Conservation (phyloP, 2,329 filamentous ascomycete genomes). For the Botrytis medusae region DNA sequence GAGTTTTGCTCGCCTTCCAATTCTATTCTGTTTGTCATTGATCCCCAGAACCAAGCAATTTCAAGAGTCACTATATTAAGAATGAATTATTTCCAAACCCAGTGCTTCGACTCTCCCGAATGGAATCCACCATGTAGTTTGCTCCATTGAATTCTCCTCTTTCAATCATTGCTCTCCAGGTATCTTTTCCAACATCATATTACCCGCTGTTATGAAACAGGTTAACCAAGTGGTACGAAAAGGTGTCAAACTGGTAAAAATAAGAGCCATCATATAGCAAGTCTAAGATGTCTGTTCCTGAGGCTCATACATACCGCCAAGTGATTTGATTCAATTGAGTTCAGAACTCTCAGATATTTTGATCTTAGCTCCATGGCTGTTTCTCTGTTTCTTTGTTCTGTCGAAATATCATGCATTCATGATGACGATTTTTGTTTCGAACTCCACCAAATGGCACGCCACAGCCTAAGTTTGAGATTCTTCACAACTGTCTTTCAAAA, state of each 20-base stretch:
- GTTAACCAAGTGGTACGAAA: neutral
- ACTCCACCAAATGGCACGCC: neutral
- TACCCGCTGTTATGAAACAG: neutral
- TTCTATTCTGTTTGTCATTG: neutral
- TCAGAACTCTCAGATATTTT: neutral
- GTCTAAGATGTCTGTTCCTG: neutral
- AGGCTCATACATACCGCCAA: neutral
- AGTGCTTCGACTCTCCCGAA: neutral
- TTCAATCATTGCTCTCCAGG: neutral
- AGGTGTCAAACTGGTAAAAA: neutral
- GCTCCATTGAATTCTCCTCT: neutral
- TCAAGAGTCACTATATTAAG: neutral
- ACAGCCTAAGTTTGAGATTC: neutral
- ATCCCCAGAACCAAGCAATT: neutral
- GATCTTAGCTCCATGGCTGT: neutral
- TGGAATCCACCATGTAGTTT: neutral
- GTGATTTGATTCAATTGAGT: neutral
- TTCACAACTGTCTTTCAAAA: neutral
- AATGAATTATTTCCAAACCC: neutral
- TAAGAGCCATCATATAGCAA: neutral
- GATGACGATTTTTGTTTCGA: neutral
- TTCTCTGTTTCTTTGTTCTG: neutral
- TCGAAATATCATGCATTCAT: neutral
- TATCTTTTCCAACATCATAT: neutral
- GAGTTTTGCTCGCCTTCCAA: neutral